Evolutionary conservation across 768 basidiomycete genomes (phyloP), one percentile per base, ranked within the genome.

Genomic region (Mycena latifolia): DNA sequence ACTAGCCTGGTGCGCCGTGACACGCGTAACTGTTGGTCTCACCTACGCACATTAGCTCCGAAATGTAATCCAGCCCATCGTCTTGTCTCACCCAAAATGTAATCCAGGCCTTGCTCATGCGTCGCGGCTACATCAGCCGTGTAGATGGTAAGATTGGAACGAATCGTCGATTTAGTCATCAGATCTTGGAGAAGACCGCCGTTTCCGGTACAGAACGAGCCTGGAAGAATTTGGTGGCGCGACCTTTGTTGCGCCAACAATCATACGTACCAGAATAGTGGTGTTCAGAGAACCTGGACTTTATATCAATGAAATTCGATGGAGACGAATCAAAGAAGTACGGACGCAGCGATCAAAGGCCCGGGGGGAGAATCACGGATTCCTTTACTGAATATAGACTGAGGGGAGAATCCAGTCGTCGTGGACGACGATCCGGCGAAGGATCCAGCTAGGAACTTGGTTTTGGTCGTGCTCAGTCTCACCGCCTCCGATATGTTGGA

Each of bases 21-120:
- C 83, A 82, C 29, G 78, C 75, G 73, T 81, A 82, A 67, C 85
- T 87, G 66, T 88, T 88, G 2, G 86, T 88, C 72, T 88, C 87
- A 22, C 90, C 91, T 1, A 91, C n/a, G n/a, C n/a, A n/a, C n/a
- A n/a, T n/a, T n/a, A n/a, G n/a, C n/a, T n/a, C n/a, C n/a, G n/a
- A 77, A 24, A 92, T 81, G 72, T 89, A 92, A 22, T 81, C 75
- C 24, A 91, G 75, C 2, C 84, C 84, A n/a, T n/a, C n/a, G n/a
- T n/a, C n/a, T n/a, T n/a, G n/a, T n/a, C 72, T 88, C 87, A 22
- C 90, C 91, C 1, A 91, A 77, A 24, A 92, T 81, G 72, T 89
- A 92, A 22, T 81, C 75, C 24, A 91, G 75, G 3, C 84, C 84
- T 9, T 78, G 72, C 17, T 74, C 79, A 20, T 76, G 75, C 3